A percentile compares a stretch with the other conserved stretches of the same genome.
phyloP scores from a whole-genome alignment of 106 monocot species.

The Vanilla planifolia region DNA sequence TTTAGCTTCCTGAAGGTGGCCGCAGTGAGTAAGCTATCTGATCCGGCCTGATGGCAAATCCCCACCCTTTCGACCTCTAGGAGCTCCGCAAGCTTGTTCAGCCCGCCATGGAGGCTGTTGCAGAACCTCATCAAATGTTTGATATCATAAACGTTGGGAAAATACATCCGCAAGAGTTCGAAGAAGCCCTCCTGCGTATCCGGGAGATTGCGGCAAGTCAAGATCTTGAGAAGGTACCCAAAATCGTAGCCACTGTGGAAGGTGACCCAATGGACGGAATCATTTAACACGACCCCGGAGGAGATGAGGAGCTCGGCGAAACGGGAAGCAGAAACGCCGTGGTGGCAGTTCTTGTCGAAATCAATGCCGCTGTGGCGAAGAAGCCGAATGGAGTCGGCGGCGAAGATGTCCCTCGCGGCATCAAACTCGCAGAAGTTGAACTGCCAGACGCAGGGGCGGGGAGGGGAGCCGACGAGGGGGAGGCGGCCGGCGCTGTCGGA shows the following conservation, averaged over 20 bases:
- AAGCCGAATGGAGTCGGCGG: slow-evolving; percentile 14
- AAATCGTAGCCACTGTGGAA: slow-evolving; percentile 21
- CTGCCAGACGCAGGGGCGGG: slow-evolving; percentile 15
- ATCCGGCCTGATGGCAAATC: slow-evolving; percentile 17
- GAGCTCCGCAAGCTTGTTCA: slow-evolving; percentile 18
- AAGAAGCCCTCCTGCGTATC: slow-evolving; percentile 15
- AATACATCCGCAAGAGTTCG: slow-evolving; percentile 9
- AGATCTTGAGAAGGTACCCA: slow-evolving; percentile 12
- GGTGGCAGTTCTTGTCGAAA: slow-evolving; percentile 6
- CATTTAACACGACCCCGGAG: slow-evolving; percentile 15
- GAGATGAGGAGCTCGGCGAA: slow-evolving; percentile 20
- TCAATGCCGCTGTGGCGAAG: slow-evolving; percentile 12
- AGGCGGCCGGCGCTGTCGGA: neutral
- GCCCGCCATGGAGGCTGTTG: slow-evolving; percentile 15
- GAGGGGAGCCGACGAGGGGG: neutral
- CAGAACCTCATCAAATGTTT: slow-evolving; percentile 23
- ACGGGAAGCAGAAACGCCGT: slow-evolving; percentile 2
- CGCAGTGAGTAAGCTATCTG: slow-evolving; percentile 16
- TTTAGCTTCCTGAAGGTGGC: slow-evolving; percentile 14
- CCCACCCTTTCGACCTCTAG: slow-evolving; percentile 18
- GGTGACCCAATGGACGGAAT: slow-evolving; percentile 13
- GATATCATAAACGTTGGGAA: slow-evolving; percentile 14
- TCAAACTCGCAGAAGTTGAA: slow-evolving; percentile 23
- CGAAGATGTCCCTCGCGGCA: neutral
- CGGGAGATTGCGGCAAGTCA: slow-evolving; percentile 12